Conservation (phyloP, 768 basidiomycete species). For the Boletus coccyginus region DNA sequence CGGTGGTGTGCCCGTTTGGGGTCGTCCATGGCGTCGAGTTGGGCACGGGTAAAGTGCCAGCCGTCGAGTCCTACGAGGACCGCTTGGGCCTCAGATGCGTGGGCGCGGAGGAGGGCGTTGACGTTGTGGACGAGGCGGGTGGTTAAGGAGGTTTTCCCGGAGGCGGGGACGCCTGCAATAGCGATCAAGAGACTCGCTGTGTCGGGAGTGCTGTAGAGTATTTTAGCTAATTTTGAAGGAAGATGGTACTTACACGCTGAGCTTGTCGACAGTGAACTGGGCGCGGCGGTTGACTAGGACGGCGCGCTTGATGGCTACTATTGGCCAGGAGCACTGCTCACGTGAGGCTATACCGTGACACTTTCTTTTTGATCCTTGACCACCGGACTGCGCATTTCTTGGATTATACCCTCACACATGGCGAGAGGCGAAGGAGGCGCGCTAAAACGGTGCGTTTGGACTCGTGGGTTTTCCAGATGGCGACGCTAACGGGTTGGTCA, state of each 20-base stretch:
- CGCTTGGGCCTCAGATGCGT: constrained; percentile 32
- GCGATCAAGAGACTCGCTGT: constrained; percentile 61
- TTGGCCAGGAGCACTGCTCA: neutral
- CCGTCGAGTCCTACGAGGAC: constrained; percentile 84
- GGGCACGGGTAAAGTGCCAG: constrained; percentile 83
- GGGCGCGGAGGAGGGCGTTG: constrained; percentile 41
- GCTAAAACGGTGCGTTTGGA: no score
- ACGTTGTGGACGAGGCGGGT: constrained; percentile 49
- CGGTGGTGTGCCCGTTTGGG: constrained; percentile 74
- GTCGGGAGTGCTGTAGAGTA: constrained; percentile 12
- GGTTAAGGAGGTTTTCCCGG: constrained; percentile 82
- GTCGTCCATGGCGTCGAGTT: constrained; percentile 74
- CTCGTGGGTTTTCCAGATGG: no score
- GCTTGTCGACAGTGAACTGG: constrained; percentile 33
- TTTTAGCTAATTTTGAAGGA: neutral
- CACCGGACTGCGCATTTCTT: no score
- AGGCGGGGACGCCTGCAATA: constrained; percentile 77
- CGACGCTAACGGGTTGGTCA: no score
- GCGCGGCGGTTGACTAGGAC: constrained; percentile 39
- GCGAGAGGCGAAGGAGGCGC: no score
- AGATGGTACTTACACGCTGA: constrained; percentile 35
- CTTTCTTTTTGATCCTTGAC: no score
- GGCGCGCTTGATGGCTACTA: constrained; percentile 29
- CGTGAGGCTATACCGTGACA: no score
- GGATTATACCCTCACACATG: no score